A percentile compares a stretch with the other conserved stretches of the same genome.
phyloP scores from a whole-genome alignment of 306 rosid genomes.

The Rubus parviflorus region DNA sequence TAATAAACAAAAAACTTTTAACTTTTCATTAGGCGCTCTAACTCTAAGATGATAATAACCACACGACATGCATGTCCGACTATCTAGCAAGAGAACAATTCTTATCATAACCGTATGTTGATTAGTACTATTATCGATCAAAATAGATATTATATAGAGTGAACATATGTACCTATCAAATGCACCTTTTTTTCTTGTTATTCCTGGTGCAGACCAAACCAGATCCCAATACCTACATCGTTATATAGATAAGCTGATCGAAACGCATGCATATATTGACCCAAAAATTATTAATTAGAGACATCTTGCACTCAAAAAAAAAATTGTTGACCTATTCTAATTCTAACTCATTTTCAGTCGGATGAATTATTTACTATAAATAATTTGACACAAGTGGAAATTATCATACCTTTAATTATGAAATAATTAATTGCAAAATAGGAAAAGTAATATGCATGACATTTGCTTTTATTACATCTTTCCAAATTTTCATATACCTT shows the following conservation, averaged over 20 bases:
- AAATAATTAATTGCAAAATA: not conserved
- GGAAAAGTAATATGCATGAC: not conserved
- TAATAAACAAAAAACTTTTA: not conserved
- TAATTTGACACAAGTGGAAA: no score
- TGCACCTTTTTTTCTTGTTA: conserved; percentile 29
- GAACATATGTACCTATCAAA: conserved; percentile 29
- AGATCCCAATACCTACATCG: conserved; percentile 35
- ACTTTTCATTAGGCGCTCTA: not conserved
- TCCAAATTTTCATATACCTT: no score
- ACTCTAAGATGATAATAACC: not conserved
- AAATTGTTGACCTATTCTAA: no score
- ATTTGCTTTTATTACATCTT: no score
- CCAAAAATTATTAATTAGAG: not conserved
- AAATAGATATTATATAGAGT: not conserved
- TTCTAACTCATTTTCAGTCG: no score
- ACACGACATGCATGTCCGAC: not conserved
- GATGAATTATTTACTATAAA: no score
- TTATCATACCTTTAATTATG: not conserved
- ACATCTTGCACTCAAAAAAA: no score
- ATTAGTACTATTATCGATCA: not conserved
- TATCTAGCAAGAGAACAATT: not conserved
- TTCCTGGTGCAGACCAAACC: conserved; percentile 34
- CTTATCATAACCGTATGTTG: not conserved
- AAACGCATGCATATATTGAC: not conserved
- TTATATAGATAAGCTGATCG: not conserved